phyloP scores from a whole-genome alignment of 2,329 filamentous ascomycete species.

The Hypoxylon sp. region DNA sequence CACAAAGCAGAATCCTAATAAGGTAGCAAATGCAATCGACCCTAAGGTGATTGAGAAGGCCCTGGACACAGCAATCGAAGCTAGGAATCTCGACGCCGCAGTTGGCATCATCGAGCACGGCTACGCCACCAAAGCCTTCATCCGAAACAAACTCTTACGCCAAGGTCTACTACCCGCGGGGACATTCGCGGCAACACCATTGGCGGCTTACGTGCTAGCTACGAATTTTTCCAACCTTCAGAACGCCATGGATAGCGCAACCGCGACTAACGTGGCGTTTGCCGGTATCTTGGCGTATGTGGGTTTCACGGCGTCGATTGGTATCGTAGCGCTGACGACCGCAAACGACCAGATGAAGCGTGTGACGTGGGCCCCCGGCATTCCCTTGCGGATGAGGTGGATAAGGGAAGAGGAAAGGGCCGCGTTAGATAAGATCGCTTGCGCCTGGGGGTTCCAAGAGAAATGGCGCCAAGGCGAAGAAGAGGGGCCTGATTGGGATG shows the following conservation, averaged over 20 bases:
- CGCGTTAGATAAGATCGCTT: constrained; percentile 86
- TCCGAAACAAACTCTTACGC: constrained; percentile 76
- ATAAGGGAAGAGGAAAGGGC: constrained; percentile 90
- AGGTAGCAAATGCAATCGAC: constrained; percentile 79
- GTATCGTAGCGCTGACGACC: constrained; percentile 86
- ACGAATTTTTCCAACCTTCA: constrained; percentile 76
- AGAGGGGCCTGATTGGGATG: constrained; percentile 90
- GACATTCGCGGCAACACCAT: constrained; percentile 70
- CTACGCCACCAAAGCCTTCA: constrained; percentile 76
- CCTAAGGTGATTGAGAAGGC: constrained; percentile 78
- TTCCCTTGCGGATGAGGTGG: constrained; percentile 86
- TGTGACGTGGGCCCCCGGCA: constrained; percentile 89
- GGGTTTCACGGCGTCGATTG: constrained; percentile 83
- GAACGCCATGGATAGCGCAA: constrained; percentile 80
- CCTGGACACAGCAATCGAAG: constrained; percentile 82
- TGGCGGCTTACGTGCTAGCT: constrained; percentile 79
- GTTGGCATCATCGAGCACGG: constrained; percentile 81
- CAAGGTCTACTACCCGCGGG: constrained; percentile 72
- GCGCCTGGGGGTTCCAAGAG: constrained; percentile 93
- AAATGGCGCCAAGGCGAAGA: constrained; percentile 86
- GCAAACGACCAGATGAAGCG: constrained; percentile 95
- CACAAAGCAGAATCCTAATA: constrained; percentile 75
- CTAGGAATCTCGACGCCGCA: constrained; percentile 82
- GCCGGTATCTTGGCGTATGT: constrained; percentile 87
- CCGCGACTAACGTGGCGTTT: constrained; percentile 84